Base-by-base conservation (phyloP, 2,329 filamentous ascomycete species). In the Fonsecaea erecta region DNA sequence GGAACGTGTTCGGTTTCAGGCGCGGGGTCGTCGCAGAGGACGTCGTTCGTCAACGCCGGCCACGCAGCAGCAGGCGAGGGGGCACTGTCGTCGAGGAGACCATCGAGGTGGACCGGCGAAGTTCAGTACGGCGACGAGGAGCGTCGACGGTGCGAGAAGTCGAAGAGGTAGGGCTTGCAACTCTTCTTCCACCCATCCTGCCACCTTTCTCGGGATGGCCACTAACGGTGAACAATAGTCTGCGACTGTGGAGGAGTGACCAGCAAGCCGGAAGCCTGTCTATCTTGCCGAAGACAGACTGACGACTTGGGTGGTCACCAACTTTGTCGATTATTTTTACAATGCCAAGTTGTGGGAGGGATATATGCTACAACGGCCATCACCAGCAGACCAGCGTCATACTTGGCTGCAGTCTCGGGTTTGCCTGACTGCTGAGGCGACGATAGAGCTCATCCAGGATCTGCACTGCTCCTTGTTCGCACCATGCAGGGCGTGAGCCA, bases 21-120 rank as follows among this genome's bases (percentile, higher is more conserved):
- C 30, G 18, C 1, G 43, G 35, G 1, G 46, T 60, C 9, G 57
- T 60, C 7, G 43, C 37, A 32, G 57, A 60, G 32, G 57, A 60
- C 21, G 28, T 60, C 14, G 34, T 60, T 21, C 43, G 43, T 48
- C 43, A 30, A 14, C 57, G 48, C 46, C 14, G 57, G 18, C 18
- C 55, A 40, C 48, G 56, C 12, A 51, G 40, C 18, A 51, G 56
- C 32, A 32, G 40, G 14, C 40, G 43, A 18, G 48, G 30, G 24
- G 11, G 21, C 9, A 60, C 43, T 18, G 32, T n/a, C 28, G 34
- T 52, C 28, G 40, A 60, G 32, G 57, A 60, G 16, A 48, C 48
- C 18, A 35, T 35, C 1, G 37, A 35, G 18, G 57, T 52, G 30
- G 43, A 52, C 18, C 18, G 57, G 32, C 52, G 43, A 37, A 60